phyloP scores from a whole-genome alignment of 805 yeast species.

The Saccharomyces cerevisiae region DNA sequence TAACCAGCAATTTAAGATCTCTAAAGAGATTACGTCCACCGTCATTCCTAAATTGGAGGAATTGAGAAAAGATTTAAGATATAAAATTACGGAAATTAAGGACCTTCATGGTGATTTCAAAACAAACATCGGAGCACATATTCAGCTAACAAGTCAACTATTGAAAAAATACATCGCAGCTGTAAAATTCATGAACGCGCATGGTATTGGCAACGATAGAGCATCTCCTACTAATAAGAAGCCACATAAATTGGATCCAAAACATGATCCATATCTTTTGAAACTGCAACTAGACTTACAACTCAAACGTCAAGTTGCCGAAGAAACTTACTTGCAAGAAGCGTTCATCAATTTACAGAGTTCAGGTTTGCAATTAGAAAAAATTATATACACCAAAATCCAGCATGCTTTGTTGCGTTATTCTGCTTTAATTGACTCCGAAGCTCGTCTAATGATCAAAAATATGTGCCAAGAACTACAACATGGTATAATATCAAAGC shows the following conservation, averaged over 20 bases:
- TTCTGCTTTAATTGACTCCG: slow-evolving; percentile 43
- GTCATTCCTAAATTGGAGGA: slow-evolving; percentile 52
- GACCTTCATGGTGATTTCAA: slow-evolving; percentile 57
- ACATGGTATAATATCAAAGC: slow-evolving; percentile 44
- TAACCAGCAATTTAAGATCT: slow-evolving; percentile 43
- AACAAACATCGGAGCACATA: slow-evolving; percentile 49
- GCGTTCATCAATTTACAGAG: slow-evolving; percentile 56
- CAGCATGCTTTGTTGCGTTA: slow-evolving; percentile 50
- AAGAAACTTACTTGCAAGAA: slow-evolving; percentile 59
- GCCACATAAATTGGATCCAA: slow-evolving; percentile 26
- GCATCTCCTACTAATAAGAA: slow-evolving; percentile 12
- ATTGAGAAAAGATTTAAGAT: slow-evolving; percentile 57
- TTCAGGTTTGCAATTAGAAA: slow-evolving; percentile 57
- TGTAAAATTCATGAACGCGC: slow-evolving; percentile 35
- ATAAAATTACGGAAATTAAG: slow-evolving; percentile 75
- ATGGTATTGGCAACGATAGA: slow-evolving; percentile 18
- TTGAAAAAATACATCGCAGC: slow-evolving; percentile 41
- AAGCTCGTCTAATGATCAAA: slow-evolving; percentile 46
- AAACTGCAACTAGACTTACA: slow-evolving; percentile 58
- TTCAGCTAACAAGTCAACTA: slow-evolving; percentile 53
- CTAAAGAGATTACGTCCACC: slow-evolving; percentile 46
- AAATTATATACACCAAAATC: slow-evolving; percentile 53
- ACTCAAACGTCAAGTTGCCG: slow-evolving; percentile 49
- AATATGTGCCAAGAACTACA: slow-evolving; percentile 39
- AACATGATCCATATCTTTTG: slow-evolving; percentile 55